Evolutionary conservation across 169 alveolate genomes (phyloP).

Genomic region (Plasmodium knowlesi): DNA sequence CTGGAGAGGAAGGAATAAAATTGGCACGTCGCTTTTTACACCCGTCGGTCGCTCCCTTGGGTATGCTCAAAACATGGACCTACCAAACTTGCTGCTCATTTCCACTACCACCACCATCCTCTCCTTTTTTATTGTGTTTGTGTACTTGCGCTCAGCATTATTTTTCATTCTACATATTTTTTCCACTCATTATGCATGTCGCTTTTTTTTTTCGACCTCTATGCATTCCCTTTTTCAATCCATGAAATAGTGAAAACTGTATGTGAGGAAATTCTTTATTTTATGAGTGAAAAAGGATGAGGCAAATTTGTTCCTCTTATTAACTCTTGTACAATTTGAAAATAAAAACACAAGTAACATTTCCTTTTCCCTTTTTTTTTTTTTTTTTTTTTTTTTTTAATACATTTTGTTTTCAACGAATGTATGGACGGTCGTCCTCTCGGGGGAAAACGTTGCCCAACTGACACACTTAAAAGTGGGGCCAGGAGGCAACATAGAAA

Average conservation of each 20-base stretch:
- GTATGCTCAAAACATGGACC: background rate
- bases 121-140: background rate
- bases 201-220: background rate
- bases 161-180: background rate
- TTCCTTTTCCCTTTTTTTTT: background rate
- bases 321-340: background rate
- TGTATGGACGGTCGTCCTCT: background rate
- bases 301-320: background rate
- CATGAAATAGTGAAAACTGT: background rate
- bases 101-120: background rate
- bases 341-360: background rate
- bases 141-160: background rate
- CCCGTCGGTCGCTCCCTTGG: background rate
- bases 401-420: background rate
- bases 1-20: background rate
- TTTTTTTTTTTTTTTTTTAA: conserved; percentile 2
- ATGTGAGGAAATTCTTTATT: background rate
- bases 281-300: background rate
- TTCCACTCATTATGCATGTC: background rate
- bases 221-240: background rate
- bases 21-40: background rate
- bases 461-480: background rate
- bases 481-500: background rate
- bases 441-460: background rate
- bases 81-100: background rate